Evolutionary conservation across 2,329 filamentous ascomycete genomes (phyloP), one percentile per base, ranked within the genome.

Genomic region (Neofusicoccum sp.): DNA sequence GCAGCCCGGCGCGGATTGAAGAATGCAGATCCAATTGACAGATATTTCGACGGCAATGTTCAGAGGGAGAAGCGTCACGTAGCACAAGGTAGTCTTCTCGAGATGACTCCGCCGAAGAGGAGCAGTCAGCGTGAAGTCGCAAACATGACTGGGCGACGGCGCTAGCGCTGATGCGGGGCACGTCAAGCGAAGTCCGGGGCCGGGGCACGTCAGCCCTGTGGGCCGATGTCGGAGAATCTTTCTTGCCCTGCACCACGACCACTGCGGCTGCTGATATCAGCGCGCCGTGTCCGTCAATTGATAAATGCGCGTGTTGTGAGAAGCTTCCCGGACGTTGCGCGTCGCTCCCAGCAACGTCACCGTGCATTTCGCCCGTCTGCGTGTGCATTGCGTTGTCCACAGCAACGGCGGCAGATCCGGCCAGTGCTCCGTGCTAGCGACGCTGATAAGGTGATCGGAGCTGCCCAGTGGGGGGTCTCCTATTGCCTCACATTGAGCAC

Each of bases 171-270:
- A 40, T 56, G 51, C 51, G 51, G 51, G 51, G 51, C 8, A 14
- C 12, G 31, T 34, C 16, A 49, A 34, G 47, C 16, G 14, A 40
- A 53, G 49, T 53, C 49, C 49, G 49, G 34, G 49, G 34, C 36
- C 51, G 51, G 51, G 11, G 8, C 51, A 31, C 51, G 36, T 56
- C 51, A 56, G 51, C 51, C 36, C 33, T 43, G 28, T 43, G 26
- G 51, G 12, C 51, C 51, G 38, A 56, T 43, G 26, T 43, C 38
- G 38, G 51, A 43, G n/a, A 56, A 43, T 43, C 36, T 56, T 43
- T 56, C 51, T 33, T 6, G 38, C 51, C 24, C 24, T 20, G 20
- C 20, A 9, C 5, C 1, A 14, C 14, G 30, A 33, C 30, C 3
- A 20, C 45, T 3, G 38, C 47, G 6, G 43, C 43, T 24, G 11